phyloP scores from a whole-genome alignment of 139 green algal species.

The Coelastrella sp. region DNA sequence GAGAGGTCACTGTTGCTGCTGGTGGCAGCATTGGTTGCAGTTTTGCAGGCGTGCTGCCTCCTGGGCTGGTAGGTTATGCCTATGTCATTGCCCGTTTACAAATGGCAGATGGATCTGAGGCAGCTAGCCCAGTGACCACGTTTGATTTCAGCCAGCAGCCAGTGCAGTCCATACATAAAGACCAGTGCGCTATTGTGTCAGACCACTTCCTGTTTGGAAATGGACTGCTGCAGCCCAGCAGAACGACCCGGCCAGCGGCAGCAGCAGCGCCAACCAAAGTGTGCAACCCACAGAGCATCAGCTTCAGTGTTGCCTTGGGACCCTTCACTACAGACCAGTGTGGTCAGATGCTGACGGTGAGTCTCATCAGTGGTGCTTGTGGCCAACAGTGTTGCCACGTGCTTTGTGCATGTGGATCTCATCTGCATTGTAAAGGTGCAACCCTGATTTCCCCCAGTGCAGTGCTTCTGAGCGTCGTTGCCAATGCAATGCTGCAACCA shows the following conservation, averaged over 20 bases:
- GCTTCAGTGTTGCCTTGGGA: slow-evolving; percentile 24
- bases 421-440: too few species aligned
- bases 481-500: too few species aligned
- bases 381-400: too few species aligned
- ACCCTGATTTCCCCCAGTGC: too few species aligned
- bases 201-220: slow-evolving; percentile 24
- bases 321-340: slow-evolving; percentile 4
- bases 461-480: too few species aligned
- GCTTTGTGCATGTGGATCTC: too few species aligned
- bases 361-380: background rate
- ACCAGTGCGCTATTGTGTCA: background rate
- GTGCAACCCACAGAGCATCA: slow-evolving; percentile 35
- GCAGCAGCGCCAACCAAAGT: slow-evolving; percentile 2
- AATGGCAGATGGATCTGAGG: background rate
- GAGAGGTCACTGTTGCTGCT: background rate
- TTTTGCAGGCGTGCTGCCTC: background rate
- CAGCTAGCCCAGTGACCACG: background rate
- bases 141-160: slow-evolving; percentile 18
- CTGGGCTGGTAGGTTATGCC: background rate
- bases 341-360: slow-evolving; percentile 24
- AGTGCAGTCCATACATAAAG: background rate
- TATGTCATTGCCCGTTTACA: background rate
- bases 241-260: slow-evolving; percentile 12
- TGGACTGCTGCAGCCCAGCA: slow-evolving; percentile 10
- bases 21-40: slow-evolving; percentile 14